Percentiles rank a stretch among this genome's conserved stretches.
Evolutionary conservation across 148 eudicot species (phyloP).

Genomic region (Euryodendron excelsum): DNA sequence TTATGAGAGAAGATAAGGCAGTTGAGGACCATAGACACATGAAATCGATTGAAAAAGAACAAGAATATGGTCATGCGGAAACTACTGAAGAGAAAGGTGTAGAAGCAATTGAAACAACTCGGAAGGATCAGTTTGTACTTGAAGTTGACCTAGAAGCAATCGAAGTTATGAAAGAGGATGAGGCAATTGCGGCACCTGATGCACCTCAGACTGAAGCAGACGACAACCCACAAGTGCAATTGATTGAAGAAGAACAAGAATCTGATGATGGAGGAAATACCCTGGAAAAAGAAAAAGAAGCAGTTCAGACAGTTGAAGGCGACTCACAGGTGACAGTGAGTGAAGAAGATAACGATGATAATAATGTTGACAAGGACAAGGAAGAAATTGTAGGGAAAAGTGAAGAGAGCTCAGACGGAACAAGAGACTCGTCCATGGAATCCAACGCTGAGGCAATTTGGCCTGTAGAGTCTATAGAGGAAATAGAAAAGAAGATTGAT

Average conservation of each 20-base stretch:
- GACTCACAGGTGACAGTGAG: background rate
- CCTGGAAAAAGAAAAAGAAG: background rate
- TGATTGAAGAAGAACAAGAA: background rate
- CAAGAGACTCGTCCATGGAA: constrained; percentile 33
- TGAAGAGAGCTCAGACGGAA: constrained; percentile 29
- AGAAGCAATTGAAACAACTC: background rate
- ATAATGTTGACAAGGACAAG: background rate
- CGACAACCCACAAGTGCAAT: background rate
- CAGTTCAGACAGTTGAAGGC: background rate
- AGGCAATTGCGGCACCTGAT: background rate
- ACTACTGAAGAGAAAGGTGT: background rate
- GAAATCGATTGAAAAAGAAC: background rate
- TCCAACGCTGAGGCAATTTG: constrained; percentile 24
- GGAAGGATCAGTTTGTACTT: background rate
- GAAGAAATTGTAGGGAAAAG: constrained; percentile 7
- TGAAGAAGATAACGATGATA: constrained; percentile 1
- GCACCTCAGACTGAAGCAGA: background rate
- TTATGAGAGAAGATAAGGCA: background rate
- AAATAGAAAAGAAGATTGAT: constrained; percentile 7
- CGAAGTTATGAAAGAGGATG: constrained; percentile 3
- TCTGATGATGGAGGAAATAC: background rate
- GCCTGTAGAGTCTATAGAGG: constrained; percentile 21
- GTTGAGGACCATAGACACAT: background rate
- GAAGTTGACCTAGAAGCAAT: background rate
- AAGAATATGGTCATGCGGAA: background rate